These are phyloP conservation scores for Avena insularis DNA, from an alignment of 176 grass and related monocot genomes.

Conservation along the genomic window DNA sequence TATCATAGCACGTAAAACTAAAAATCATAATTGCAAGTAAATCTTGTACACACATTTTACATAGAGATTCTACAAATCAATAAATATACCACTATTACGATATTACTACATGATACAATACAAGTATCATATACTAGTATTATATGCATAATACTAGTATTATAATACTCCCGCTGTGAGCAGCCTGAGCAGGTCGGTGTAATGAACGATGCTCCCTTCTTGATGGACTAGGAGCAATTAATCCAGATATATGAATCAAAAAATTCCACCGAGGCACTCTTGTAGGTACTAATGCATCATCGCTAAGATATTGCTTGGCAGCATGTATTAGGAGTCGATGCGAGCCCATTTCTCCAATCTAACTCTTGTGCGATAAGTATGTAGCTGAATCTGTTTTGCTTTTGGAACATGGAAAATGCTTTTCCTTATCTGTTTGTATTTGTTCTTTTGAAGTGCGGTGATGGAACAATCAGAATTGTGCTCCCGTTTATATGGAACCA, in stretches of 20 bases:
- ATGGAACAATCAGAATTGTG: constrained; percentile 10
- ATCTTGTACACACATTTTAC: no score
- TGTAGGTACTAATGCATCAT: no score
- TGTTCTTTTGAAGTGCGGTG: background rate
- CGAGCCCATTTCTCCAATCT: constrained; percentile 12
- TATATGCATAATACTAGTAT: no score
- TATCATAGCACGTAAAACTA: no score
- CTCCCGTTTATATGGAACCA: constrained; percentile 33
- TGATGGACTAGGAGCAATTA: constrained; percentile 27
- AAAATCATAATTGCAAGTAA: no score
- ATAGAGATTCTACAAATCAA: no score
- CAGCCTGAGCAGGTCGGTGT: no score
- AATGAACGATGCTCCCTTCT: constrained; percentile 23
- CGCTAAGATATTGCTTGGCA: constrained; percentile 18
- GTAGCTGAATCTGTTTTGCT: constrained; percentile 27
- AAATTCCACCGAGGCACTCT: no score
- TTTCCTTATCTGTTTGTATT: constrained; percentile 14
- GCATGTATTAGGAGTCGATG: constrained; percentile 36
- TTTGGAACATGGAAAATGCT: background rate
- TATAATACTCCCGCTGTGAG: no score
- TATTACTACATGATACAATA: no score
- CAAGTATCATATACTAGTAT: no score
- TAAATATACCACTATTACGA: no score
- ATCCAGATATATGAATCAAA: constrained; percentile 32
- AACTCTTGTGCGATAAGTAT: constrained; percentile 43